Evolutionary conservation across 2,329 filamentous ascomycete species (phyloP).

Genomic region (Parascedosporium putredinis): DNA sequence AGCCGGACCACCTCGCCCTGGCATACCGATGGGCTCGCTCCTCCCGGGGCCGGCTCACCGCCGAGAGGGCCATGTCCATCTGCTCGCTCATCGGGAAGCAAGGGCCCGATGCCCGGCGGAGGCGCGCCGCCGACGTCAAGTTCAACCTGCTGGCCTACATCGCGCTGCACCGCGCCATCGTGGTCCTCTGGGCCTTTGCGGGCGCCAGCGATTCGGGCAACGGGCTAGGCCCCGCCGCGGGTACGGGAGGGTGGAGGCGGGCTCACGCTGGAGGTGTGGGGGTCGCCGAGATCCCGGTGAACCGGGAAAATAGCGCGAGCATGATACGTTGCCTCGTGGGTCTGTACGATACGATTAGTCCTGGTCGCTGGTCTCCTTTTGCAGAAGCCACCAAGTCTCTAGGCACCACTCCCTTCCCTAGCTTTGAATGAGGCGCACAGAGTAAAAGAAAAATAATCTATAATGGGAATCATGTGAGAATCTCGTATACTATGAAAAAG

Average conservation of each 20-base stretch:
- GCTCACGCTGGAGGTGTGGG: not conserved
- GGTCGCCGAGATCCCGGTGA: not conserved
- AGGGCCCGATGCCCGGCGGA: not conserved
- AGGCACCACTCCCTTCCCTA: not conserved
- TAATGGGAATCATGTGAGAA: no score
- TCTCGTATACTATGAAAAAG: no score
- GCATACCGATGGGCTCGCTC: not conserved
- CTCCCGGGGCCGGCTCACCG: not conserved
- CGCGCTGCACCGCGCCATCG: constrained; percentile 93
- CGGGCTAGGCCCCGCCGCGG: not conserved
- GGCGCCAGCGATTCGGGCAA: constrained; percentile 26
- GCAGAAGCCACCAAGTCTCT: not conserved
- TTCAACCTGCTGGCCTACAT: constrained; percentile 95
- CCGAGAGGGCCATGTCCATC: constrained; percentile 1
- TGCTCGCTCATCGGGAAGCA: constrained; percentile 4
- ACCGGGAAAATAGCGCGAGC: not conserved
- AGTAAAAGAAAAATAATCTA: no score
- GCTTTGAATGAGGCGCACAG: no score
- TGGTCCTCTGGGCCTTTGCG: constrained; percentile 92
- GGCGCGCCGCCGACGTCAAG: constrained; percentile 57
- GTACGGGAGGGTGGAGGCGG: no score
- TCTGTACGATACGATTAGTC: not conserved
- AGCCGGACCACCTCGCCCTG: not conserved
- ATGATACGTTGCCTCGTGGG: not conserved
- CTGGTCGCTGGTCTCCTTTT: constrained; percentile 1